Conservation (phyloP, 805 yeast genomes). For the Nakazawaea laoshanensis region DNA sequence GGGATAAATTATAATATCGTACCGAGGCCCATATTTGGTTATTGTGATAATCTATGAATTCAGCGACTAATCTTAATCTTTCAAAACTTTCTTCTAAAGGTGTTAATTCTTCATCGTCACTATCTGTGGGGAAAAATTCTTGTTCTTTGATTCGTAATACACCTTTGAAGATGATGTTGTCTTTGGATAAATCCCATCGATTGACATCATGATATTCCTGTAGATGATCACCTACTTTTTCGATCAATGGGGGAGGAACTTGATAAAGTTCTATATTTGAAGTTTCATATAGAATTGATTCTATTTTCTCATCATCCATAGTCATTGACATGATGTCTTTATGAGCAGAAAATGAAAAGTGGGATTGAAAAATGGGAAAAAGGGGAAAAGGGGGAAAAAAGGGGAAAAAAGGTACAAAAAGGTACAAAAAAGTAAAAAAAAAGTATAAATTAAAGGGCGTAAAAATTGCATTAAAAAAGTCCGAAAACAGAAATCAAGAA, state of each 20-base stretch:
- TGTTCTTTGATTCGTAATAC: slow-evolving; percentile 6
- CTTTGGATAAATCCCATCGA: slow-evolving; percentile 4
- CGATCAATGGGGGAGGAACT: slow-evolving; percentile 6
- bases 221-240: slow-evolving; percentile 1
- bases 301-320: slow-evolving; percentile 8
- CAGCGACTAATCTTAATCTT: slow-evolving; percentile 4
- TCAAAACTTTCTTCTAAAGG: slow-evolving; percentile 4
- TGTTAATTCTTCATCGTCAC: slow-evolving; percentile 2
- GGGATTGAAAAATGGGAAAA: too few relatives aligned
- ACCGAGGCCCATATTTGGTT: slow-evolving; percentile 4
- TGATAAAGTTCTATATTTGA: slow-evolving; percentile 7
- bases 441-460: too few relatives aligned
- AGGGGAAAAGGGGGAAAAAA: too few relatives aligned
- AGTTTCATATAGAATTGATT: slow-evolving; percentile 8
- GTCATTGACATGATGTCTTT: too few relatives aligned
- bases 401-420: too few relatives aligned
- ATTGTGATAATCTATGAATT: slow-evolving; percentile 2
- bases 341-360: too few relatives aligned
- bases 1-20: slow-evolving; percentile 5
- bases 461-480: too few relatives aligned
- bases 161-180: slow-evolving; percentile 8
- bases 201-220: slow-evolving; percentile 9
- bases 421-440: too few relatives aligned
- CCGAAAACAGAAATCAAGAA: too few relatives aligned
- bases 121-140: slow-evolving; percentile 4